Conservation (phyloP, 2,329 filamentous ascomycete genomes). For the Pezicula neosporulosa region DNA sequence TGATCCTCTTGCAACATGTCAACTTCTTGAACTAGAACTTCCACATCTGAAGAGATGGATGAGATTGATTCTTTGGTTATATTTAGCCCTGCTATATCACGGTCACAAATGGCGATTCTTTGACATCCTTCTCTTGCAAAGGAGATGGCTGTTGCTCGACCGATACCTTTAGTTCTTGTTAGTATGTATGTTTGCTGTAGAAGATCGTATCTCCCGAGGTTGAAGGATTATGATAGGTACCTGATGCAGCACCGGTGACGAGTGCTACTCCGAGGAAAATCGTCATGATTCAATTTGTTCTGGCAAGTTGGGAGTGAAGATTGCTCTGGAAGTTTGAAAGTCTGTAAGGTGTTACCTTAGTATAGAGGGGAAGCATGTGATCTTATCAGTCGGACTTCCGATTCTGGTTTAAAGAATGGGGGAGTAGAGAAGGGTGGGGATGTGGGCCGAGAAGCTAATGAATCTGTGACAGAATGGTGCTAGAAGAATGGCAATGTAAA, state of each 20-base stretch:
- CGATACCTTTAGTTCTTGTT: constrained; percentile 33
- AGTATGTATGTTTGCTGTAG: neutral
- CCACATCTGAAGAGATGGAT: constrained; percentile 13
- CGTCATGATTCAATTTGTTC: neutral
- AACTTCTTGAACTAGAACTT: constrained; percentile 23
- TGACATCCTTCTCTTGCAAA: constrained; percentile 41
- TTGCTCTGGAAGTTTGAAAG: neutral
- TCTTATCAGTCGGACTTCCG: constrained; percentile 1
- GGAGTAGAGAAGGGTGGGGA: neutral
- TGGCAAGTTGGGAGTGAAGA: too few species aligned
- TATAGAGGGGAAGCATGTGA: neutral
- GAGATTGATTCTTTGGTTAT: constrained; percentile 24
- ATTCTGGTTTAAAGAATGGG: neutral
- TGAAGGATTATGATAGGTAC: constrained; percentile 5
- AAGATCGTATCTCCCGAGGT: neutral
- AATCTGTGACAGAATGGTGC: too few species aligned
- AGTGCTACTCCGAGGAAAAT: constrained; percentile 21
- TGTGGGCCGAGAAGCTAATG: too few species aligned
- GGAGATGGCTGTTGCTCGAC: constrained; percentile 37
- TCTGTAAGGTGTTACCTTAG: neutral
- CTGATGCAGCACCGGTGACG: constrained; percentile 21
- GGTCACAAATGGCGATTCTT: constrained; percentile 38
- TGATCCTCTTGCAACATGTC: constrained; percentile 34
- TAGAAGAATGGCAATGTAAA: too few species aligned
- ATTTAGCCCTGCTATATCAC: constrained; percentile 32